Conservation (phyloP, 2,329 filamentous ascomycete genomes). For the Claviceps lovelessii region DNA sequence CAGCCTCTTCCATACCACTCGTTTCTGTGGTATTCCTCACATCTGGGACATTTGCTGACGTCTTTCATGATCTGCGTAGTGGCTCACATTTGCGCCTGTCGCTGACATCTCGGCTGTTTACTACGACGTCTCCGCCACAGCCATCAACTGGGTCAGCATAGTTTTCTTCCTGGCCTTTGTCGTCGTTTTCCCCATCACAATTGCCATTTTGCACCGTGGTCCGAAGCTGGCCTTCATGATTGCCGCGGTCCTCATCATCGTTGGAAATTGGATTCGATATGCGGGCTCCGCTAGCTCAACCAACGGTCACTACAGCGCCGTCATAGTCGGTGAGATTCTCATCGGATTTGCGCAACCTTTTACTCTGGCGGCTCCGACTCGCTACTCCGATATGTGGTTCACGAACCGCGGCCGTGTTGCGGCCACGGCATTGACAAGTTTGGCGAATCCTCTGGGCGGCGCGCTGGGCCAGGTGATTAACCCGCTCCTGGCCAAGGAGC, state of each 20-base stretch:
- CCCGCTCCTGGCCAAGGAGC: conserved; percentile 54
- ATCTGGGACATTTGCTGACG: neutral
- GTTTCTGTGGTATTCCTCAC: neutral
- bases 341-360: conserved; percentile 86
- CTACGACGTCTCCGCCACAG: conserved; percentile 58
- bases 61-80: conserved; percentile 28
- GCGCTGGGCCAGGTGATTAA: conserved; percentile 79
- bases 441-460: conserved; percentile 83
- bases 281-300: conserved; percentile 44
- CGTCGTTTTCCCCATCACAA: conserved; percentile 52
- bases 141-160: conserved; percentile 87
- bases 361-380: conserved; percentile 73
- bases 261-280: conserved; percentile 87
- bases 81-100: conserved; percentile 83
- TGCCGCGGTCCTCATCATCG: conserved; percentile 56
- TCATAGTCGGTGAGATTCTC: conserved; percentile 85
- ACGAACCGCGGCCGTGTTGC: conserved; percentile 68
- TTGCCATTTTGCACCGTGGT: conserved; percentile 67
- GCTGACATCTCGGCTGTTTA: conserved; percentile 59
- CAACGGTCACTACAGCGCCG: conserved; percentile 54
- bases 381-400: conserved; percentile 93
- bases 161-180: conserved; percentile 78
- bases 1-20: neutral
- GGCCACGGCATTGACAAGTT: conserved; percentile 69
- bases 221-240: conserved; percentile 64